Base-by-base conservation (phyloP, 345 rosid genomes). In the Triadica sebifera region DNA sequence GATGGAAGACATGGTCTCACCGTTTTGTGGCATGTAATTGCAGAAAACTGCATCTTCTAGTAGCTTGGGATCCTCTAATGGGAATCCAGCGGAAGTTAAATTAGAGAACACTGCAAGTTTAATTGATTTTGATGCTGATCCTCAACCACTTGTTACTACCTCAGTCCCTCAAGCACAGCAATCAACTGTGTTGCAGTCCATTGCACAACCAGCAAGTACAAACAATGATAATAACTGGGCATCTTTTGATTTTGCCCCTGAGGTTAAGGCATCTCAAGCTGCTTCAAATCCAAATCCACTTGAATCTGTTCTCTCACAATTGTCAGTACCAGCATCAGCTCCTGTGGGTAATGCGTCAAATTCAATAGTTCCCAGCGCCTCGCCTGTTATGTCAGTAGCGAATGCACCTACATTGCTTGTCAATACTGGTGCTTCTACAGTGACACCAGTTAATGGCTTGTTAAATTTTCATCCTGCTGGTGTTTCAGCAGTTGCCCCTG, bases 51-150 rank as follows among this genome's bases (percentile, higher is more conserved):
- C 87, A 58, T 82, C 93, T 78, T 87, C 89, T 71, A 83, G 85
- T 83, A 87, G 87, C 83, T 79, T 89, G 86, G 91, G 84, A 25
- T 82, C 98, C 64, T 65, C 83, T 69, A 84, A 79, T 67, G 88
- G 85, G 79, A 89, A 87, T 71, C 83, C 84, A 51, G 75, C 84
- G n/a, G 98, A 91, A 86, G 89, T 80, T 77, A 90, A 93, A 74
- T 24, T 77, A 78, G 90, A 85, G 85, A 83, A 52, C 65, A 69
- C 92, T 70, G 72, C 65, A 71, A 95, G 99, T 84, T 86, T 95
- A 79, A 95, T 95, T 81, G 97, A 95, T 88, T 93, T 95, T 77
- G 98, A 89, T 81, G 85, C 94, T 75, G 94, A 88, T 80, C 88
- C 94, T 13, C 91, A 84, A 79, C 90, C 92, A 80, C 84, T 88